A percentile compares a stretch with the other conserved stretches of the same genome.
These are phyloP conservation scores for Calycina herbarum DNA, from an alignment of 2,329 filamentous ascomycete species.

Conservation along the genomic window DNA sequence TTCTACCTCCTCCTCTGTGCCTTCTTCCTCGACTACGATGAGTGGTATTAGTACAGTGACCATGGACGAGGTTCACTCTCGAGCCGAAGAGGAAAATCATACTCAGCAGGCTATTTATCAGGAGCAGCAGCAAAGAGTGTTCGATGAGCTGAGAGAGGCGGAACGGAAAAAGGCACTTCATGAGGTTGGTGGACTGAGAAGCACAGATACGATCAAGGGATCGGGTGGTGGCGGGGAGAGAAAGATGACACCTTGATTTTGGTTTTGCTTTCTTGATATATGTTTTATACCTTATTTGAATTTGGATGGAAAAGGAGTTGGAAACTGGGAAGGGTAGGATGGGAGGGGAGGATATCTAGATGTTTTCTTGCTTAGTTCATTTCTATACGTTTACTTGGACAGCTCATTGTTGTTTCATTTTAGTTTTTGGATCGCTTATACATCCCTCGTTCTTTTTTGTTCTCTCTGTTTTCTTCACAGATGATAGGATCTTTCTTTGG, in stretches of 20 bases:
- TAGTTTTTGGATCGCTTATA: too few species aligned
- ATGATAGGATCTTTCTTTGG: too few species aligned
- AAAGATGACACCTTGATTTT: not conserved
- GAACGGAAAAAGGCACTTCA: constrained; percentile 7
- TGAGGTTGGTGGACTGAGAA: not conserved
- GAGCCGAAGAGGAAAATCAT: constrained; percentile 23
- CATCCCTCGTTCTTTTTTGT: too few species aligned
- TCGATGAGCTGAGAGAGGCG: constrained; percentile 14
- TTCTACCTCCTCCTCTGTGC: not conserved
- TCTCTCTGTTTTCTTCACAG: too few species aligned
- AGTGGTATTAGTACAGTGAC: constrained; percentile 17
- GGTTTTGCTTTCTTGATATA: too few species aligned
- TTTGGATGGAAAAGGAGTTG: not conserved
- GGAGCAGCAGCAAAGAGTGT: constrained; percentile 23
- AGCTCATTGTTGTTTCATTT: too few species aligned
- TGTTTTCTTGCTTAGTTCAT: too few species aligned
- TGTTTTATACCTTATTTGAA: not conserved
- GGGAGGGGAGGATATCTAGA: too few species aligned
- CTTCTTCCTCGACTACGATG: constrained; percentile 15
- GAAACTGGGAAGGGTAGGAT: too few species aligned
- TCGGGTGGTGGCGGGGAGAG: not conserved
- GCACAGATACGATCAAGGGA: not conserved
- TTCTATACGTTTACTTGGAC: too few species aligned
- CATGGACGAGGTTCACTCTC: constrained; percentile 25
- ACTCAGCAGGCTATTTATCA: constrained; percentile 19